Evolutionary conservation across 2,329 filamentous ascomycete species (phyloP), one percentile per base, ranked within the genome.

Genomic region (Nemania sp.): DNA sequence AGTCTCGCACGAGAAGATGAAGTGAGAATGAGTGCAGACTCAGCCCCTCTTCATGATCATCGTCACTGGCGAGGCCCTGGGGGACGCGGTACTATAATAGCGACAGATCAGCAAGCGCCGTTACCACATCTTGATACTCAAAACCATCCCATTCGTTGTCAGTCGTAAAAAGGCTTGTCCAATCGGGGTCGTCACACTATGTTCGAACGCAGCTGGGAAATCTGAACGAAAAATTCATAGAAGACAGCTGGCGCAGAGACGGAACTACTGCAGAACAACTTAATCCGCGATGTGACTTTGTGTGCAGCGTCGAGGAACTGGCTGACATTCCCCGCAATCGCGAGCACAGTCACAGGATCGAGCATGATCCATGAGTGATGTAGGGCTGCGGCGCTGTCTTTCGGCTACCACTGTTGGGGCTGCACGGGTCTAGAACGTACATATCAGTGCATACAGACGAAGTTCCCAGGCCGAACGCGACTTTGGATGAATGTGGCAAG

Each of bases 301-400:
- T 50, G 43, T 11, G 47, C 30, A 14, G 22, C 20, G 17, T 43
- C 39, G 39, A 50, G 47, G 23, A 43, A 50, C 39, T 42, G 39
- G 30, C 20, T 28, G 8, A 31, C 31, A 30, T 37, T 50, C 48
- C 39, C 48, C 39, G 48, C 48, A 50, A 50, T 37, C n/a, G 48
- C 30, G 39, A 50, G 23, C 14, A 40, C 30, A 23, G 48, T 37
- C 14, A 50, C 31, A 23, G 48, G 48, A 20, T 50, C 37, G 24
- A 44, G 12, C 39, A 50, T 50, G 26, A 19, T 26, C 26, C 17
- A 6, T n/a, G 20, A 6, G 9, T 33, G n/a, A 43, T 30, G 37
- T 30, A 44, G 40, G 15, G 37, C 39, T 41, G 41, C 33, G 33
- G 31, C 40, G 28, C 49, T 39, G 17, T 31, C 33, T n/a, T 30